Evolutionary conservation across 495 filamentous ascomycete species (phyloP).

Genomic region (Parathielavia appendiculata): DNA sequence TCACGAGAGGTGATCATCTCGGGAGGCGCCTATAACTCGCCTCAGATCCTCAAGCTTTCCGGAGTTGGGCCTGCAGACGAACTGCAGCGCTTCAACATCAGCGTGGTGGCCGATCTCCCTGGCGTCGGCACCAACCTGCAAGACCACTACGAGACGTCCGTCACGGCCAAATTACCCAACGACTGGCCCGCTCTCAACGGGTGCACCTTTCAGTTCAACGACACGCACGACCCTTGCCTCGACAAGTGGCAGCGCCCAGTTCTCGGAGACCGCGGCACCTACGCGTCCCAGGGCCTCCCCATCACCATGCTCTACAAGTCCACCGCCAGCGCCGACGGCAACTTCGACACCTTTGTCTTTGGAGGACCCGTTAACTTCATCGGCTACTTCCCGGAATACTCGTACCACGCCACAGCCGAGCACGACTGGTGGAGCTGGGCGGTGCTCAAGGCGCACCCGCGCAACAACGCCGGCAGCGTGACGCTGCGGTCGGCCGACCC

Average conservation of each 20-base stretch:
- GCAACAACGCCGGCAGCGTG: conserved; percentile 50
- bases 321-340: conserved; percentile 31
- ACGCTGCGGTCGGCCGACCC: conserved; percentile 48
- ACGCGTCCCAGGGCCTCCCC: conserved; percentile 46
- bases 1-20: conserved; percentile 59
- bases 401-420: conserved; percentile 25
- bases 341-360: conserved; percentile 49
- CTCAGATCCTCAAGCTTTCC: conserved; percentile 58
- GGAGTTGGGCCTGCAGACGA: conserved; percentile 54
- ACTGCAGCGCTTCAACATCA: conserved; percentile 45
- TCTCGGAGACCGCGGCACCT: conserved; percentile 42
- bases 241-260: conserved; percentile 39
- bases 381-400: conserved; percentile 48
- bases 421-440: conserved; percentile 46
- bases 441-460: conserved; percentile 47
- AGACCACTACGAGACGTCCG: conserved; percentile 55
- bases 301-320: conserved; percentile 46
- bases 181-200: conserved; percentile 41
- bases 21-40: conserved; percentile 57
- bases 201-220: conserved; percentile 45
- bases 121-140: conserved; percentile 65
- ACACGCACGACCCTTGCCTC: conserved; percentile 46
- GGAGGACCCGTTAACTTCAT: conserved; percentile 51
- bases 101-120: conserved; percentile 49
- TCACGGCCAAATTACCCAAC: conserved; percentile 41